phyloP scores from a whole-genome alignment of 306 rosid species.

The Pterocarpus santalinus region DNA sequence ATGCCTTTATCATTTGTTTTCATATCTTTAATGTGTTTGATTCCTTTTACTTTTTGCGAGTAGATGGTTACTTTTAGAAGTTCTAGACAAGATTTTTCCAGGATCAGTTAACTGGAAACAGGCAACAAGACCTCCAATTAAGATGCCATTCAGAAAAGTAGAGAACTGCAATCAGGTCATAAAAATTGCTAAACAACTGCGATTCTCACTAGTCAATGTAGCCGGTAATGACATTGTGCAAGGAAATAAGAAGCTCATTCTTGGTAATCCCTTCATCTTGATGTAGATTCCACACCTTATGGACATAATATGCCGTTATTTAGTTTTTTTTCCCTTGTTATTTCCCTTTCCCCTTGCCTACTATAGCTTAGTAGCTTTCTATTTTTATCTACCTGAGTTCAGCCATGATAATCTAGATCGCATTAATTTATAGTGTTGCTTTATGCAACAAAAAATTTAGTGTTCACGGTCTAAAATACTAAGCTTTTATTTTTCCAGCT shows the following conservation, averaged over 20 bases:
- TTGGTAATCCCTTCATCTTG: slow-evolving; percentile 66
- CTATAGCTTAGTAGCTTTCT: neutral
- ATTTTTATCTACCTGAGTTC: neutral
- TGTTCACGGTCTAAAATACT: slow-evolving; percentile 26
- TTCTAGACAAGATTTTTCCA: slow-evolving; percentile 87
- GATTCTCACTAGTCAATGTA: slow-evolving; percentile 87
- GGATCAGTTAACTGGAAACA: slow-evolving; percentile 92
- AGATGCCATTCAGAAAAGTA: slow-evolving; percentile 95
- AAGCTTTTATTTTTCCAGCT: slow-evolving; percentile 65
- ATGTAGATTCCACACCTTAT: slow-evolving; percentile 29
- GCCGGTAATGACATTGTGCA: slow-evolving; percentile 96
- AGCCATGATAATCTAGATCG: neutral
- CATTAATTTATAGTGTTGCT: neutral
- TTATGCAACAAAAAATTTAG: slow-evolving; percentile 6
- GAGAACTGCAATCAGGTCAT: slow-evolving; percentile 97
- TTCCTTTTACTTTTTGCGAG: slow-evolving; percentile 35
- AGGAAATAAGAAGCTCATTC: slow-evolving; percentile 98
- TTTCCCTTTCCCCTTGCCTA: neutral
- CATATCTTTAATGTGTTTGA: slow-evolving; percentile 24
- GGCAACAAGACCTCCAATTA: slow-evolving; percentile 96
- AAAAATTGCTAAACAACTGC: slow-evolving; percentile 74
- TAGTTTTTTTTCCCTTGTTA: neutral
- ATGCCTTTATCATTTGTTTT: neutral
- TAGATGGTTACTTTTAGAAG: slow-evolving; percentile 94
- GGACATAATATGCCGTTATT: neutral